phyloP scores from a whole-genome alignment of 352 stramenopile genomes.

The Phytophthora brassicae region DNA sequence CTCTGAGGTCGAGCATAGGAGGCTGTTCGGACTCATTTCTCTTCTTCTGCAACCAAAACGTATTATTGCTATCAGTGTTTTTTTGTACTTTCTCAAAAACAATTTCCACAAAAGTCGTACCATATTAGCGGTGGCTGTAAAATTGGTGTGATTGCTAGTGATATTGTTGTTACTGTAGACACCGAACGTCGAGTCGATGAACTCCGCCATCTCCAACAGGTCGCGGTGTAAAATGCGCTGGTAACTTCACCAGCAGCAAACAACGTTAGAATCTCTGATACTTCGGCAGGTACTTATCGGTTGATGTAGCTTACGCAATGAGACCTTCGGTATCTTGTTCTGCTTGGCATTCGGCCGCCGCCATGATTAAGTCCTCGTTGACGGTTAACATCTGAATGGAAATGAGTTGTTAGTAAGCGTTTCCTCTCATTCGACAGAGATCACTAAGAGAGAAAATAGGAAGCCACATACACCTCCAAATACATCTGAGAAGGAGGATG shows the following conservation, averaged over 20 bases:
- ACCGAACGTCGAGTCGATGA: slow-evolving; percentile 75
- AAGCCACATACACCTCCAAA: slow-evolving; percentile 58
- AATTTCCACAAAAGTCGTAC: background rate
- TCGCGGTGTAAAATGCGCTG: slow-evolving; percentile 74
- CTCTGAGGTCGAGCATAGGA: slow-evolving; percentile 17
- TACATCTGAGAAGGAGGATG: slow-evolving; percentile 63
- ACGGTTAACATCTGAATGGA: slow-evolving; percentile 60
- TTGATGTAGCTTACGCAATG: slow-evolving; percentile 43
- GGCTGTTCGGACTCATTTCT: slow-evolving; percentile 2
- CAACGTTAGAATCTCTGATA: too few relatives aligned
- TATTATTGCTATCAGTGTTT: too few relatives aligned
- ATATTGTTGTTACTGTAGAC: slow-evolving; percentile 55
- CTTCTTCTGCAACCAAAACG: slow-evolving; percentile 4
- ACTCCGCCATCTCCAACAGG: slow-evolving; percentile 81
- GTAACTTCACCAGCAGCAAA: slow-evolving; percentile 60
- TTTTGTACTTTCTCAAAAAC: too few relatives aligned
- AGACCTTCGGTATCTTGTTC: slow-evolving; percentile 52
- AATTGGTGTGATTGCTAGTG: background rate
- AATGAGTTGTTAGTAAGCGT: background rate
- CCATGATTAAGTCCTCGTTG: slow-evolving; percentile 76
- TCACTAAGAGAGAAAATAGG: background rate
- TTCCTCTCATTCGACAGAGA: background rate
- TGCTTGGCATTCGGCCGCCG: slow-evolving; percentile 59
- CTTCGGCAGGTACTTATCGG: background rate
- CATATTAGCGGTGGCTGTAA: background rate